Base-by-base conservation (phyloP, 345 rosid genomes). In the Mangifera indica region DNA sequence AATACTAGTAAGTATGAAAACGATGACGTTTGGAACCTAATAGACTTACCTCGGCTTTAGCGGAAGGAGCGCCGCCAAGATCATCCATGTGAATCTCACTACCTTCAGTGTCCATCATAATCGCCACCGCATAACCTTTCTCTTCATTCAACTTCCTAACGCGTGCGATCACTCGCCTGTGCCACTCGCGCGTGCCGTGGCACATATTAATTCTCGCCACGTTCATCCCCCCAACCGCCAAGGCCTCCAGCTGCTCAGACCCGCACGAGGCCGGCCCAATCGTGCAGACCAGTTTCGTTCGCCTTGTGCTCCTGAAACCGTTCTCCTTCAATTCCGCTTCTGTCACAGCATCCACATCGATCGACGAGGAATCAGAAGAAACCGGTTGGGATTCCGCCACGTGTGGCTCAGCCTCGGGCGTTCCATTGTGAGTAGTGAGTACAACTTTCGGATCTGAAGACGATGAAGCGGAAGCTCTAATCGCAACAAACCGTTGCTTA, bases 31-130 rank as follows among this genome's bases (percentile, higher is more conserved):
- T 37, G 8, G 42, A 7, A 24, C 26, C 63, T 7, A 44, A 24
- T 21, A 24, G 14, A 54, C 17, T 24, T 74, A 91, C 99, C 96
- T 96, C 99, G 42, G 99, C 84, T 81, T 91, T 96, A 63, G 78
- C 91, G 1, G 99, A 89, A 55, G 97, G 69, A 45, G 89, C 97
- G 7, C 97, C 97, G 44, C 97, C 97, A 1, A 96, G 86, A 76
- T 96, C 98, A 21, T 91, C 97, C 99, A 96, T 96, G 78, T 91
- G 99, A 81, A 96, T 96, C 88, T 96, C 99, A 63, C 99, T 96
- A 14, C 99, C 99, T 87, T 96, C 98, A 24, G 99, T 96, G 57
- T 96, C 99, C 99, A 96, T 96, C 99, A 96, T 96, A 63, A 96
- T 87, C 1, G 99, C 99, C 37, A 96, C 99, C 0, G 99, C 98